phyloP scores from a whole-genome alignment of 495 filamentous ascomycete genomes.

The Elaphomyces granulatus region DNA sequence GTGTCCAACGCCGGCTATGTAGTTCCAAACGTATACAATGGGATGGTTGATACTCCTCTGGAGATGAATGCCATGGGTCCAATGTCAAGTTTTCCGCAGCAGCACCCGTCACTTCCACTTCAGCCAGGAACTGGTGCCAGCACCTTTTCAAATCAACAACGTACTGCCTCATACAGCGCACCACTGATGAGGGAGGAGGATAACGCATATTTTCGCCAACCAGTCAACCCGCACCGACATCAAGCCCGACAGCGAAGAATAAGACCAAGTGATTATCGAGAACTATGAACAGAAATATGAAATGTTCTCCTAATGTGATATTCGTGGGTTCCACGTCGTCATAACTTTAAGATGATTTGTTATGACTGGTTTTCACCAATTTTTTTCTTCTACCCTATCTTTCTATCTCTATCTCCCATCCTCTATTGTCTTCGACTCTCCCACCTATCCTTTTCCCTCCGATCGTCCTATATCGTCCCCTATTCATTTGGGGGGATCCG shows the following conservation, averaged over 20 bases:
- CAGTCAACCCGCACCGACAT: constrained; percentile 88
- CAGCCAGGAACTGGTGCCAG: constrained; percentile 23
- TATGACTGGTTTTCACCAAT: constrained; percentile 7
- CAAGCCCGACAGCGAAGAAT: constrained; percentile 62
- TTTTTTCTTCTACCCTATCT: too few species aligned
- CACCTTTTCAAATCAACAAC: constrained; percentile 58
- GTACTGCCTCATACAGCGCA: constrained; percentile 41
- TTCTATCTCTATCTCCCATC: too few species aligned
- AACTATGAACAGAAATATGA: constrained; percentile 40
- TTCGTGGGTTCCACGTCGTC: not conserved
- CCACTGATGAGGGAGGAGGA: constrained; percentile 63
- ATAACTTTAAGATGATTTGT: constrained; percentile 1
- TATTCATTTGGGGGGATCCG: too few species aligned
- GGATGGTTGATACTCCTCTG: constrained; percentile 27
- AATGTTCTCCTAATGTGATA: not conserved
- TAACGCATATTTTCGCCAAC: constrained; percentile 87
- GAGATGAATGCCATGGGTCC: constrained; percentile 24
- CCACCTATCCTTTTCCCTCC: not conserved
- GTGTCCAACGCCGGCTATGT: constrained; percentile 15
- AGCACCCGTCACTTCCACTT: constrained; percentile 18
- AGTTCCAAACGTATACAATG: constrained; percentile 25
- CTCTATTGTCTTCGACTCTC: too few species aligned
- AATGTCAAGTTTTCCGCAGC: constrained; percentile 16
- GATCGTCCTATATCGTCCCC: too few species aligned
- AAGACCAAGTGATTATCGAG: constrained; percentile 77